Percentiles rank a stretch among this genome's conserved stretches.
Evolutionary conservation across 257 asterid species (phyloP).

Genomic region (Verbascum thapsus): DNA sequence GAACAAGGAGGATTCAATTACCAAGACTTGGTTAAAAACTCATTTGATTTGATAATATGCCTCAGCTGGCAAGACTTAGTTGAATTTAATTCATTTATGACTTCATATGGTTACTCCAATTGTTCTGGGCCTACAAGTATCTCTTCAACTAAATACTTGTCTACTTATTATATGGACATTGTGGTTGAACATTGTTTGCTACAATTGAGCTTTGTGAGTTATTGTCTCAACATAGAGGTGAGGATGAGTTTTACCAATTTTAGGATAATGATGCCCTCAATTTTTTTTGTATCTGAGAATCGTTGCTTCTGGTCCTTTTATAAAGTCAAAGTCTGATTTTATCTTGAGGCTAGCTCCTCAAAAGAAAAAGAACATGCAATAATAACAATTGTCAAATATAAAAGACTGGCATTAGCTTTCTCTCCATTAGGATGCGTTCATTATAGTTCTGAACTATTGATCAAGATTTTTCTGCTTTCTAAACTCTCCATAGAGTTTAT

Average conservation of each 20-base stretch:
- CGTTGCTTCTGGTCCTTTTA: conserved; percentile 18
- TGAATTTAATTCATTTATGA: background rate
- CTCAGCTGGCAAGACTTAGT: background rate
- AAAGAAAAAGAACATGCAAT: conserved; percentile 19
- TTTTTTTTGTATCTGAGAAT: background rate
- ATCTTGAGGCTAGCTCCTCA: conserved; percentile 4
- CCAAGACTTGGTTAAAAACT: background rate
- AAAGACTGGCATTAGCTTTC: conserved; percentile 6
- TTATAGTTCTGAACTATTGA: conserved; percentile 19
- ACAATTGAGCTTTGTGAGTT: conserved; percentile 1
- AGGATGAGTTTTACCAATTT: background rate
- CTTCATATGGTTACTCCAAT: background rate
- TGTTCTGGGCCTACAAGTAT: background rate
- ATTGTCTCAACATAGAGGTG: background rate
- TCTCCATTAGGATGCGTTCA: conserved; percentile 20
- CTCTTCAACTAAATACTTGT: background rate
- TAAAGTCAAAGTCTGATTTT: conserved; percentile 8
- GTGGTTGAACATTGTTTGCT: background rate
- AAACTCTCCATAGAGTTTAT: conserved; percentile 27
- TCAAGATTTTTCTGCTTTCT: conserved; percentile 3
- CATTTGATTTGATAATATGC: background rate
- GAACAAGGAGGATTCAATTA: conserved; percentile 1
- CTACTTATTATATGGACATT: conserved; percentile 10
- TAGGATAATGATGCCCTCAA: background rate
- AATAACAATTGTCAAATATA: background rate